A percentile compares a stretch with the other conserved stretches of the same genome.
phyloP scores from a whole-genome alignment of 2,329 filamentous ascomycete genomes.

The Stagonosporopsis vannaccii region DNA sequence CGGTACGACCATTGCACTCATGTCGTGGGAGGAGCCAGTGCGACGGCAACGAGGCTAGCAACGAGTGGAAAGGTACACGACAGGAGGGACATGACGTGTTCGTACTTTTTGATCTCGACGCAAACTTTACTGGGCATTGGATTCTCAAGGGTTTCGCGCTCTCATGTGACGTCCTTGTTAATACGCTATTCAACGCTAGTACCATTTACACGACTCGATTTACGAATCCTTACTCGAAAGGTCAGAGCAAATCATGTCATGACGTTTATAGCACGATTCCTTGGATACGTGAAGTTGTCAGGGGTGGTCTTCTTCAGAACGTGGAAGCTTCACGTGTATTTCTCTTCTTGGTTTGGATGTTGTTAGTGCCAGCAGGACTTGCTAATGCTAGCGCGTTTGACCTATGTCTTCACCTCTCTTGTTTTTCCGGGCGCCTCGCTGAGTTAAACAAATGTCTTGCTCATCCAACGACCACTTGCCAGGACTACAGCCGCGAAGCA shows the following conservation, averaged over 20 bases:
- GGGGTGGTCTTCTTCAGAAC: too few species aligned
- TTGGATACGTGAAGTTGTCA: background rate
- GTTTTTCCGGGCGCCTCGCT: too few species aligned
- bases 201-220: background rate
- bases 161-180: constrained; percentile 13
- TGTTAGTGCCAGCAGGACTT: too few species aligned
- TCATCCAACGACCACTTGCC: too few species aligned
- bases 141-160: constrained; percentile 5
- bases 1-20: constrained; percentile 18
- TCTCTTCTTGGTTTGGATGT: background rate
- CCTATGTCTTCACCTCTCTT: too few species aligned
- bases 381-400: too few species aligned
- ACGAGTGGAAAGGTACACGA: background rate
- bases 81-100: constrained; percentile 2
- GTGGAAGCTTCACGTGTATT: background rate
- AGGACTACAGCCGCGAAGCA: too few species aligned
- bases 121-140: constrained; percentile 15
- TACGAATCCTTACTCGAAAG: background rate
- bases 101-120: constrained; percentile 1
- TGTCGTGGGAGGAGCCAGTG: background rate
- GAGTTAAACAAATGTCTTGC: too few species aligned
- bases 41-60: background rate
- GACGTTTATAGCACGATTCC: background rate
- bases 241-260: background rate
- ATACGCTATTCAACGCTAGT: constrained; percentile 4